These are phyloP conservation scores for Anethum foeniculum DNA, from an alignment of 140 eudicot genomes.

Conservation along the genomic window DNA sequence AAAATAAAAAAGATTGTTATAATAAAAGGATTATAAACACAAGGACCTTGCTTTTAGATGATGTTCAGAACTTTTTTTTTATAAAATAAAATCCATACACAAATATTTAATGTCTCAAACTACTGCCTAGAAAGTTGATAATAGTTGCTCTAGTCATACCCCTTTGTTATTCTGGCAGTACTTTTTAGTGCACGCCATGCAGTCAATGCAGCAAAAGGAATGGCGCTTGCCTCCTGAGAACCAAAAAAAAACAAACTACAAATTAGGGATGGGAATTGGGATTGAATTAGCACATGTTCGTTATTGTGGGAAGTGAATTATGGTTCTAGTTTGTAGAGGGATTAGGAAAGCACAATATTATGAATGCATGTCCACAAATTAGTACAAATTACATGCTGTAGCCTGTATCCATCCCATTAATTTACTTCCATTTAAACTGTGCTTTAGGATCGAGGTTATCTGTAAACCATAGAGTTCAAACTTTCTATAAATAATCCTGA, in stretches of 20 bases:
- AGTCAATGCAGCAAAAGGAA: conserved; percentile 94
- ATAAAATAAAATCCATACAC: not conserved
- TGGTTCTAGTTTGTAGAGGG: not conserved
- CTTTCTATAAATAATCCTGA: not conserved
- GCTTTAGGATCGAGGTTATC: not conserved
- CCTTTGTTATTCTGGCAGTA: conserved; percentile 69
- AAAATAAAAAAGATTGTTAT: not conserved
- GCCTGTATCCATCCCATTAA: not conserved
- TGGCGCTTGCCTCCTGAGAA: conserved; percentile 86
- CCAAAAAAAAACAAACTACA: conserved; percentile 6
- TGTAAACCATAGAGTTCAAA: not conserved
- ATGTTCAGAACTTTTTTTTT: not conserved
- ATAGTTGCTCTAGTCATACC: conserved; percentile 39
- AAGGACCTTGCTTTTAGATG: not conserved
- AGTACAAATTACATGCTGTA: not conserved
- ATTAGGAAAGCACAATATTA: not conserved
- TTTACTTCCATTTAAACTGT: not conserved
- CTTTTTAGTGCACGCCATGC: conserved; percentile 98
- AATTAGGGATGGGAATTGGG: not conserved
- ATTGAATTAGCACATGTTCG: not conserved
- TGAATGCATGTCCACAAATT: not conserved
- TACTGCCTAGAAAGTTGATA: not conserved
- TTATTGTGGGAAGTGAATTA: not conserved
- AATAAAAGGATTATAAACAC: not conserved
- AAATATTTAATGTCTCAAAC: not conserved